These are phyloP conservation scores for Hypoxylon sp. DNA, from an alignment of 2,329 filamentous ascomycete species.

Conservation along the genomic window DNA sequence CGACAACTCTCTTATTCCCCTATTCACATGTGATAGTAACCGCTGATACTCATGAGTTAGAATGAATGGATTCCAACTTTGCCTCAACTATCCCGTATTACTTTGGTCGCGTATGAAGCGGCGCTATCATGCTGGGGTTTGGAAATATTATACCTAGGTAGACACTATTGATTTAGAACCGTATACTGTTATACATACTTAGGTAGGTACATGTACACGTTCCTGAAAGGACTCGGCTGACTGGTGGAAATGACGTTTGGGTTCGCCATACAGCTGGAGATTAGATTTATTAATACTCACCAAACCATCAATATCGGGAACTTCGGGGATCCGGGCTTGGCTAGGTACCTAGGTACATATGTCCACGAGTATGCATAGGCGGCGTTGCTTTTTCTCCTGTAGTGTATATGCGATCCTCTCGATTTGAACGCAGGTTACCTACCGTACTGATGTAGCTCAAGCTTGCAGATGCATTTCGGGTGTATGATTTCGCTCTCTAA, in stretches of 20 bases:
- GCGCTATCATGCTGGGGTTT: background rate
- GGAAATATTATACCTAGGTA: background rate
- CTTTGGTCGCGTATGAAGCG: constrained; percentile 1
- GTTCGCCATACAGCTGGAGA: constrained; percentile 5
- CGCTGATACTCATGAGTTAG: constrained; percentile 7
- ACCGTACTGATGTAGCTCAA: too few species aligned
- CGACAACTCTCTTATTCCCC: background rate
- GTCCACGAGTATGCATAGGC: too few species aligned
- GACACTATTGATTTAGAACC: constrained; percentile 3
- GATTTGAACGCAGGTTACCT: background rate
- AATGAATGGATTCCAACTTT: constrained; percentile 2
- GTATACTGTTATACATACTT: too few species aligned
- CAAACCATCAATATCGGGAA: constrained; percentile 5
- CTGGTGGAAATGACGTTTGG: constrained; percentile 25
- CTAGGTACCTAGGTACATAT: too few species aligned
- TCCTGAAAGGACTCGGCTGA: constrained; percentile 21
- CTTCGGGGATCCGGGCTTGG: background rate
- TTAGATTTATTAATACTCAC: constrained; percentile 3
- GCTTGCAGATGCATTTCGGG: too few species aligned
- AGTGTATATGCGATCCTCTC: background rate
- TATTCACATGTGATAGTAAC: constrained; percentile 13
- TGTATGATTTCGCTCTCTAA: too few species aligned
- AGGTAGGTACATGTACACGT: constrained; percentile 32
- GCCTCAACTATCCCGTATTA: constrained; percentile 3
- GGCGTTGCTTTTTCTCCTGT: background rate